These are phyloP conservation scores for Dactylellina parvicollis DNA, from an alignment of 2,329 filamentous ascomycete genomes.

Conservation along the genomic window DNA sequence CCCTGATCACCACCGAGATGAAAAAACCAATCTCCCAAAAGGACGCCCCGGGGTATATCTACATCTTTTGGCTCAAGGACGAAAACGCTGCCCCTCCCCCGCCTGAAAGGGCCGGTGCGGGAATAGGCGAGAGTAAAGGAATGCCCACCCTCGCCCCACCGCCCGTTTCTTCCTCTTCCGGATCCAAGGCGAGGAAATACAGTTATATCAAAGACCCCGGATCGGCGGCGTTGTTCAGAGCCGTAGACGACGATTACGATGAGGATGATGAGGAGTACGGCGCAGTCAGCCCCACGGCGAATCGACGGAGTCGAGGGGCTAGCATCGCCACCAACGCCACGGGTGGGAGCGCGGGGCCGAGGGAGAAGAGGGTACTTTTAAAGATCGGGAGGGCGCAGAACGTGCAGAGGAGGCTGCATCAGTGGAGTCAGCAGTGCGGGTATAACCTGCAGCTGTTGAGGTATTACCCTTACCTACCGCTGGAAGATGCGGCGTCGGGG, in stretches of 20 bases:
- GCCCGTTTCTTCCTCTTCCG: background rate
- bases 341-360: constrained; percentile 68
- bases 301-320: constrained; percentile 26
- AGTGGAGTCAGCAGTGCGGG: constrained; percentile 93
- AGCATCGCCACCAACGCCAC: constrained; percentile 26
- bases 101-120: constrained; percentile 60
- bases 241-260: constrained; percentile 57
- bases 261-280: constrained; percentile 56
- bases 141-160: background rate
- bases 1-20: constrained; percentile 76
- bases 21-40: constrained; percentile 76
- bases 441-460: constrained; percentile 87
- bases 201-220: constrained; percentile 58
- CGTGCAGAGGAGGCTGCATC: constrained; percentile 87
- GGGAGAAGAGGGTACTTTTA: constrained; percentile 65
- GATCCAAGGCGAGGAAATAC: constrained; percentile 60
- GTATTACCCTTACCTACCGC: constrained; percentile 84
- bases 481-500: constrained; percentile 59
- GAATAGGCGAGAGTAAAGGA: constrained; percentile 26
- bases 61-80: constrained; percentile 97
- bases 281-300: constrained; percentile 59
- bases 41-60: constrained; percentile 91
- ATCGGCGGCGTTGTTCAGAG: constrained; percentile 55
- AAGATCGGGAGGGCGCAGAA: constrained; percentile 77
- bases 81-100: constrained; percentile 70